phyloP scores from a whole-genome alignment of 1,284 basidiomycete genomes.

The Cronartium quercuum region DNA sequence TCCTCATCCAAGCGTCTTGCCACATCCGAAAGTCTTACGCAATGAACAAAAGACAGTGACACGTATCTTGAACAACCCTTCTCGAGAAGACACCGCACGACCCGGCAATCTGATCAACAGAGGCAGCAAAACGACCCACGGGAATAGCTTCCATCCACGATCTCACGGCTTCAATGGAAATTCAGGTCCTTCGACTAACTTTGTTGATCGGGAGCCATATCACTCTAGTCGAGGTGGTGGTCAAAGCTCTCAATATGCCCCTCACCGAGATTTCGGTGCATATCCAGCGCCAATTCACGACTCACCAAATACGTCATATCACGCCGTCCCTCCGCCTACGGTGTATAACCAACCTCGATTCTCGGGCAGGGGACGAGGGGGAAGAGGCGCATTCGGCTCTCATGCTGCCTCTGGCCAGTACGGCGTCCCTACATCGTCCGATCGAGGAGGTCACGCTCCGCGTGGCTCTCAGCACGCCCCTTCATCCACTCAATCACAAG shows the following conservation, averaged over 20 bases:
- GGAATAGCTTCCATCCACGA: slow-evolving; percentile 23
- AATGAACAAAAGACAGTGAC: too few relatives aligned
- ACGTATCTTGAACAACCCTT: too few relatives aligned
- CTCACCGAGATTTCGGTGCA: background rate
- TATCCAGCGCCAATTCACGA: background rate
- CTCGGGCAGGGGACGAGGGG: background rate
- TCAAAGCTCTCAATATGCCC: slow-evolving; percentile 1
- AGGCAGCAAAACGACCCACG: slow-evolving; percentile 45
- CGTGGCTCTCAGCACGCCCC: background rate
- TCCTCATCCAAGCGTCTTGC: too few relatives aligned
- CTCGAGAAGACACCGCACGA: too few relatives aligned
- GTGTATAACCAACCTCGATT: background rate
- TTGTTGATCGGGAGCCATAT: background rate
- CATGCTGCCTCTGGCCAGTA: too few relatives aligned
- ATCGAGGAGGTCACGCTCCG: background rate
- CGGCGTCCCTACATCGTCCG: too few relatives aligned
- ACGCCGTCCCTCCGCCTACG: background rate
- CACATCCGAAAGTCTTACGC: too few relatives aligned
- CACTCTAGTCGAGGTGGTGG: slow-evolving; percentile 1
- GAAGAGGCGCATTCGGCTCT: too few relatives aligned
- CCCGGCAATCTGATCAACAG: too few relatives aligned
- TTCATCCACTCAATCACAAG: background rate
- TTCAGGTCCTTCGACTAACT: slow-evolving; percentile 8
- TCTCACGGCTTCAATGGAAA: slow-evolving; percentile 18
- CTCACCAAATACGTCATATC: too few relatives aligned